These are phyloP conservation scores for Brassica napus DNA, from an alignment of 345 rosid species.

Conservation along the genomic window Da-Ae NC_063442.1:4225501-4226000, in stretches of 20 bases:
- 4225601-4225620: conserved; percentile 69
- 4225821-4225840: conserved; percentile 84
- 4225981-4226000: conserved; percentile 64
- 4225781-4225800: conserved; percentile 61
- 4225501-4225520: neutral
- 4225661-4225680: conserved; percentile 72
- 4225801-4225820: conserved; percentile 66
- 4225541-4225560: neutral
- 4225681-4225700: conserved; percentile 90
- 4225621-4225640: conserved; percentile 48
- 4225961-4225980: conserved; percentile 94
- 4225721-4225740: neutral
- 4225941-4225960: conserved; percentile 86
- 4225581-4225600: conserved; percentile 84
- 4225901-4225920: neutral
- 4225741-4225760: neutral
- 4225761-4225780: conserved; percentile 60
- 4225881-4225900: neutral
- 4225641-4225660: conserved; percentile 71
- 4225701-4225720: conserved; percentile 19
- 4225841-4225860: conserved; percentile 44
- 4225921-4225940: conserved; percentile 59
- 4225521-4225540: neutral
- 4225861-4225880: conserved; percentile 11
- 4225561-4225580: conserved; percentile 39